Evolutionary conservation across 345 rosid species (phyloP), one percentile per base, ranked within the genome.

Genomic region (Lenwebbia sp.): DNA sequence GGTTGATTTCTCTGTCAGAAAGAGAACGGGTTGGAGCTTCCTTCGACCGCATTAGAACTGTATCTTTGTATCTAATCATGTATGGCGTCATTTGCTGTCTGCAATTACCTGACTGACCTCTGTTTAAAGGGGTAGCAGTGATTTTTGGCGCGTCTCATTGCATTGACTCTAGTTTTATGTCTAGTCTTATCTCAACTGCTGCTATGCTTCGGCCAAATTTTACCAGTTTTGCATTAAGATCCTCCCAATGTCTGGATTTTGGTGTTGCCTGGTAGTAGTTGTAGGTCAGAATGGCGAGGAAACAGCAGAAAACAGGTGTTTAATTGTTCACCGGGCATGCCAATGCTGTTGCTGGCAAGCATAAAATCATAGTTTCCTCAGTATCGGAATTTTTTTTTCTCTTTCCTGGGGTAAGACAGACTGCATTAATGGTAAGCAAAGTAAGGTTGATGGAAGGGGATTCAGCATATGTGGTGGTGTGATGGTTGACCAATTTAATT

Each of bases 401-500:
- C 23, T 91, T 84, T 76, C 91, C 90, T 26, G 90, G 94, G 30
- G 90, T 94, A 40, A 70, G 78, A 37, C 47, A 19, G 47, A 62
- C 78, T 70, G 47, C 78, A 28, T 70, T 70, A 9, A 70, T 70
- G 47, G 37, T 70, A 70, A 70, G 78, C 25, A 33, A 70, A 70
- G 47, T 70, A 70, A 70, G 78, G 78, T 70, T 37, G 78, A 70
- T 19, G 78, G 78, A 70, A 70, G 47, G 78, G 25, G 14, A 33
- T 33, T 70, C 14, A 13, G 65, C 30, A 12, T 33, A 33, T 19
- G 47, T 19, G 13, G 78, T 65, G 78, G 47, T 70, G 47, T 17
- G 78, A 70, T 25, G 5, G 47, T 70, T 70, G 78, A 37, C 78
- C 0, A 5, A 37, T 37, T 70, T 19, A 37, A 17, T 70, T 70